These are phyloP conservation scores for Oldenlandia corymbosa DNA, from an alignment of 257 asterid genomes.

Conservation along the genomic window DNA sequence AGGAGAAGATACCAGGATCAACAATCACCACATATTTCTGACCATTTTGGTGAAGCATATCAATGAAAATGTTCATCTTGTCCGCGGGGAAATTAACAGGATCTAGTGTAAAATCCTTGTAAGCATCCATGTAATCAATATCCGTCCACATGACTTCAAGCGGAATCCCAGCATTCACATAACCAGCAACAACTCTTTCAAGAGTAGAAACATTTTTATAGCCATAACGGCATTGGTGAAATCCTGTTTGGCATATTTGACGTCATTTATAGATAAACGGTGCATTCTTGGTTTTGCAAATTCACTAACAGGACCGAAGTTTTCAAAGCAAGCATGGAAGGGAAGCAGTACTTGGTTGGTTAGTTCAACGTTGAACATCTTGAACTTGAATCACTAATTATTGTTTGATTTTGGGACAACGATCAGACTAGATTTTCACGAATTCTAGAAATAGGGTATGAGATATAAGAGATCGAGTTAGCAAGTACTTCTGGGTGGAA, in stretches of 20 bases:
- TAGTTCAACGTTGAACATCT: too few species aligned
- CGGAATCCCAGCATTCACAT: conserved; percentile 66
- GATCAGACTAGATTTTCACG: neutral
- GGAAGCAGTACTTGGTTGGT: too few species aligned
- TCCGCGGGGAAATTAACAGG: conserved; percentile 62
- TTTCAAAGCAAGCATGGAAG: too few species aligned
- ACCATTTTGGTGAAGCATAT: conserved; percentile 52
- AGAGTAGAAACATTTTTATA: conserved; percentile 60
- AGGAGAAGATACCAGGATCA: conserved; percentile 63
- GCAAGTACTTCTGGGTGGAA: neutral
- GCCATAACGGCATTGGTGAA: conserved; percentile 86
- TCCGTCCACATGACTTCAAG: conserved; percentile 94
- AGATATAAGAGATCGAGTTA: too few species aligned
- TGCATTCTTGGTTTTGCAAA: too few species aligned
- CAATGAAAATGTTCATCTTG: conserved; percentile 47
- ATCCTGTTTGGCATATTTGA: conserved; percentile 37
- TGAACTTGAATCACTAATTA: neutral
- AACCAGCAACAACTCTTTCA: conserved; percentile 64
- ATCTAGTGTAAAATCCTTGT: conserved; percentile 86
- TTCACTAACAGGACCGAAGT: neutral
- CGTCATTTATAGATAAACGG: too few species aligned
- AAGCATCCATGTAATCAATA: conserved; percentile 87
- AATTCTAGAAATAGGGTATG: too few species aligned
- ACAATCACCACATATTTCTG: conserved; percentile 70
- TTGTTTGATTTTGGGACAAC: neutral